These are phyloP conservation scores for Tolypocladium guangdongense DNA, from an alignment of 2,329 filamentous ascomycete species.

Conservation along the genomic window DNA sequence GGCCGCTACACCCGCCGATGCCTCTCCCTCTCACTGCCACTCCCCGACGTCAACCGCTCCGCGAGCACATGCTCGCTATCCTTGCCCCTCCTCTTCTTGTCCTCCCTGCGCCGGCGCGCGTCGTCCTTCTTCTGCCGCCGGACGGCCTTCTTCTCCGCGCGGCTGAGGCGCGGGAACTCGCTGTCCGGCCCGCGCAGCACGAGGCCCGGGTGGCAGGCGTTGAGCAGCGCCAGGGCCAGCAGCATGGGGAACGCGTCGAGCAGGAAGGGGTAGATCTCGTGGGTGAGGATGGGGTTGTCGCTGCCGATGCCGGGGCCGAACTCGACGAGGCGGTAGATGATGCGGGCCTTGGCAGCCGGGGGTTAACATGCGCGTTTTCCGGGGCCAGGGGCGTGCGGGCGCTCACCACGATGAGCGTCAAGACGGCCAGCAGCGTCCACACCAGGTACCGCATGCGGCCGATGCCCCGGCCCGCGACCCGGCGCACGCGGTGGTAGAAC, in stretches of 20 bases:
- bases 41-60: background rate
- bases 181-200: conserved; percentile 29
- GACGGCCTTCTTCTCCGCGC: conserved; percentile 24
- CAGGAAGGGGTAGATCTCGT: conserved; percentile 40
- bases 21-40: background rate
- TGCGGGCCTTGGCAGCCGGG: conserved; percentile 30
- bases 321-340: conserved; percentile 50
- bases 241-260: conserved; percentile 47
- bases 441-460: conserved; percentile 21
- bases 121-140: conserved; percentile 23
- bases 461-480: conserved; percentile 12
- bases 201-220: conserved; percentile 33
- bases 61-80: background rate
- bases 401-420: conserved; percentile 26
- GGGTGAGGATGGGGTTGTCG: conserved; percentile 29
- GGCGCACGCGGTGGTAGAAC: conserved; percentile 20
- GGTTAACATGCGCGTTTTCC: too few relatives aligned
- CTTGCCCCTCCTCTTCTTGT: background rate
- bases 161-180: conserved; percentile 25
- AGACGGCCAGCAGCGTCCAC: conserved; percentile 20
- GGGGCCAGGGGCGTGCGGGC: too few relatives aligned
- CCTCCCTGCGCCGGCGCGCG: background rate
- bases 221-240: conserved; percentile 28
- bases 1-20: conserved; percentile 4
- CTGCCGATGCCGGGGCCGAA: conserved; percentile 34